A percentile compares a stretch with the other conserved stretches of the same genome.
Evolutionary conservation across 257 asterid species (phyloP).

Genomic region (Thymus mandschuricus): DNA sequence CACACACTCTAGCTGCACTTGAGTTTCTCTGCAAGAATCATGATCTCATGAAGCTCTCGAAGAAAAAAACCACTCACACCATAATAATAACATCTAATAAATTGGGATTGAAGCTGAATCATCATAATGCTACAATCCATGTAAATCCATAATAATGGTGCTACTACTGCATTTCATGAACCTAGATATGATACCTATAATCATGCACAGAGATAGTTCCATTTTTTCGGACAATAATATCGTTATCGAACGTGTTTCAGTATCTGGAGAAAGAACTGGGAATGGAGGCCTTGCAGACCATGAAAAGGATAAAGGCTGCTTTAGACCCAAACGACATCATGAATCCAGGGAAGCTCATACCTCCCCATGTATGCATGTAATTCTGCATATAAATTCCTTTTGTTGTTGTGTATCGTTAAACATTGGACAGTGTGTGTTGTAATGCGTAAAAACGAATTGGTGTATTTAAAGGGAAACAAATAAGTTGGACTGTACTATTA

Average conservation of each 20-base stretch:
- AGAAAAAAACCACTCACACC: neutral
- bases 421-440: too few species aligned
- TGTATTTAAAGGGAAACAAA: too few species aligned
- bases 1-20: neutral
- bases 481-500: too few species aligned
- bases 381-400: neutral
- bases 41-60: neutral
- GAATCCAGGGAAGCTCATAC: conserved; percentile 98
- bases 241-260: conserved; percentile 43
- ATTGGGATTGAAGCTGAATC: too few species aligned
- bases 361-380: conserved; percentile 79
- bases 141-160: too few species aligned
- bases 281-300: conserved; percentile 81
- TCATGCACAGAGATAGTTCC: neutral
- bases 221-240: neutral
- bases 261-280: conserved; percentile 93
- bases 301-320: conserved; percentile 87
- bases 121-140: too few species aligned
- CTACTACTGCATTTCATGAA: neutral
- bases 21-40: neutral
- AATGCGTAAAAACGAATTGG: too few species aligned
- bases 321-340: conserved; percentile 83
- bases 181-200: neutral
- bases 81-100: neutral
- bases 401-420: too few species aligned